Evolutionary conservation across 192 early-diverging fungal species (phyloP), one percentile per base, ranked within the genome.

Genomic region (Helicostylum pulchrum): DNA sequence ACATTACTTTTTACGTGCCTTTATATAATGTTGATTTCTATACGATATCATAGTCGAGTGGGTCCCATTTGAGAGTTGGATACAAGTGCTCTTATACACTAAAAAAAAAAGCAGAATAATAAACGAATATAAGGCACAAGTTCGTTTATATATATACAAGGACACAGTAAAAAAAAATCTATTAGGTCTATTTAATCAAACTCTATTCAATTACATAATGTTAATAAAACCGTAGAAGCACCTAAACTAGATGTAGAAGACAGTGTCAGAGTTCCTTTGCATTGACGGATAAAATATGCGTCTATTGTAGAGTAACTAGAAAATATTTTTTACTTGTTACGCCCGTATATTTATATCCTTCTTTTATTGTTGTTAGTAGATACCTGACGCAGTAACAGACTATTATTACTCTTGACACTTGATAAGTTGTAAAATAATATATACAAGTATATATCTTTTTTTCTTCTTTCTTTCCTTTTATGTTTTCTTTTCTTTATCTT

Each of bases 301-400:
- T 91, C 95, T 0, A 85, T 95, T 51, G 92, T 93, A 77, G n/a
- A n/a, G 64, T 81, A 72, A 54, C 9, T 2, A 53, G 9, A 12
- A n/a, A n/a, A n/a, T n/a, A n/a, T n/a, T n/a, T n/a, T n/a, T n/a
- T n/a, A 31, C 8, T 17, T 10, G 15, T 66, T 23, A 19, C n/a
- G 17, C 32, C 11, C 34, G n/a, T 50, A 4, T 45, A 39, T 51
- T n/a, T 31, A n/a, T n/a, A 50, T 39, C 4, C 5, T 2, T 51
- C 14, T 43, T 51, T 9, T 15, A 56, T 56, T 47, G 9, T 26
- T 3, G 26, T 56, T n/a, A n/a, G n/a, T 70, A 91, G 88, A 94
- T 95, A 50, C 94, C 94, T 39, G 96, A 96, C 66, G 88, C 91
- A 23, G 88, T 96, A 10, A 94, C 94, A 7, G 95, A 99, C 69